These are phyloP conservation scores for Arthrobotrys sinensis DNA, from an alignment of 2,329 filamentous ascomycete species.

Conservation along the genomic window DNA sequence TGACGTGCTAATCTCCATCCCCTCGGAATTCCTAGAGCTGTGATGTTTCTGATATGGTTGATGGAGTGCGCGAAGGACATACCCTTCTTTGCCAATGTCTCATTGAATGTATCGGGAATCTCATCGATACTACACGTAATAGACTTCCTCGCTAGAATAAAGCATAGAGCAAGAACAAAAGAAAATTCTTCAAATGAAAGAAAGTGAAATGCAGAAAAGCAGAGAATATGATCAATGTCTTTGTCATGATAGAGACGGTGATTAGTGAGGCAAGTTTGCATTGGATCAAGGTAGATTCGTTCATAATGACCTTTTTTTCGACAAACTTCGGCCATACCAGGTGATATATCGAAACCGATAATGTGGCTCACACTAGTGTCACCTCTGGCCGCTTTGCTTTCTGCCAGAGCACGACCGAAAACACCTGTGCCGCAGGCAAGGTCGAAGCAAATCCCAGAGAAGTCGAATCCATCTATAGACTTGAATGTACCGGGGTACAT, in stretches of 20 bases:
- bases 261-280: slow-evolving; percentile 51
- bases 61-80: background rate
- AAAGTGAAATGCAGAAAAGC: no score
- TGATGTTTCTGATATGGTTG: slow-evolving; percentile 11
- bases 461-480: slow-evolving; percentile 17
- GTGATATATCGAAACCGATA: slow-evolving; percentile 54
- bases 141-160: slow-evolving; percentile 61
- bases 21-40: background rate
- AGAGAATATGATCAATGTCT: no score
- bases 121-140: slow-evolving; percentile 61
- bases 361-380: slow-evolving; percentile 35
- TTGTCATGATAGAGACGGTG: no score
- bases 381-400: slow-evolving; percentile 31
- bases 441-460: slow-evolving; percentile 60
- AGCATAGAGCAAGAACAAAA: slow-evolving; percentile 62
- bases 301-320: slow-evolving; percentile 49
- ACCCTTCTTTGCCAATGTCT: background rate
- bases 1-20: slow-evolving; percentile 5
- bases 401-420: slow-evolving; percentile 57
- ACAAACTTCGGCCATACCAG: slow-evolving; percentile 48
- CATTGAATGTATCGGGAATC: slow-evolving; percentile 57
- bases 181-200: slow-evolving; percentile 39
- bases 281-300: slow-evolving; percentile 49
- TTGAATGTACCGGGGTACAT: slow-evolving; percentile 11
- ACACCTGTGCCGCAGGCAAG: slow-evolving; percentile 62